These are phyloP conservation scores for Euphrasia confusa DNA, from an alignment of 257 asterid genomes.

Conservation along the genomic window DNA sequence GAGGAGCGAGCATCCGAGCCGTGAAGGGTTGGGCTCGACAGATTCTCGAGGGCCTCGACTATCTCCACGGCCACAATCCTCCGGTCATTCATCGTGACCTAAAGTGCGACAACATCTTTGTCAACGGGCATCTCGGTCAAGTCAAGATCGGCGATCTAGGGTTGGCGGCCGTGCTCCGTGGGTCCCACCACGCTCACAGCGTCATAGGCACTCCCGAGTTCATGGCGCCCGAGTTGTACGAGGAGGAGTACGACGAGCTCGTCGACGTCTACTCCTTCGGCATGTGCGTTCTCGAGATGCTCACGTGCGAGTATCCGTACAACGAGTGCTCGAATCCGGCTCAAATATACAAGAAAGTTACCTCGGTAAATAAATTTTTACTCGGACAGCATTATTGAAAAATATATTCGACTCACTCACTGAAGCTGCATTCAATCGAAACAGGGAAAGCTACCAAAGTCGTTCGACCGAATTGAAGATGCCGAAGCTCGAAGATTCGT, in stretches of 20 bases:
- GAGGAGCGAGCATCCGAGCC: conserved; percentile 42
- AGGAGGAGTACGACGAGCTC: conserved; percentile 75
- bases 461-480: conserved; percentile 47
- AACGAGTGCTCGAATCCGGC: conserved; percentile 83
- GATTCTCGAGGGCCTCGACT: conserved; percentile 66
- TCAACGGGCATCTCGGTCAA: conserved; percentile 80
- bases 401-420: too few relatives aligned
- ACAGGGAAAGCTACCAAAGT: conserved; percentile 66
- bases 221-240: conserved; percentile 85
- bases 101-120: conserved; percentile 77
- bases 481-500: conserved; percentile 62
- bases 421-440: neutral
- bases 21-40: conserved; percentile 71
- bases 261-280: conserved; percentile 82
- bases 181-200: conserved; percentile 69
- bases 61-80: conserved; percentile 63
- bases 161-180: conserved; percentile 59
- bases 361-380: conserved; percentile 45
- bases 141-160: conserved; percentile 86
- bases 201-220: conserved; percentile 91
- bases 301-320: conserved; percentile 72
- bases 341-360: conserved; percentile 91
- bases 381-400: too few relatives aligned
- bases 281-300: conserved; percentile 81
- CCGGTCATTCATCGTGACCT: conserved; percentile 82